Evolutionary conservation across 768 basidiomycete genomes (phyloP).

Genomic region (Termitomyces sp.): DNA sequence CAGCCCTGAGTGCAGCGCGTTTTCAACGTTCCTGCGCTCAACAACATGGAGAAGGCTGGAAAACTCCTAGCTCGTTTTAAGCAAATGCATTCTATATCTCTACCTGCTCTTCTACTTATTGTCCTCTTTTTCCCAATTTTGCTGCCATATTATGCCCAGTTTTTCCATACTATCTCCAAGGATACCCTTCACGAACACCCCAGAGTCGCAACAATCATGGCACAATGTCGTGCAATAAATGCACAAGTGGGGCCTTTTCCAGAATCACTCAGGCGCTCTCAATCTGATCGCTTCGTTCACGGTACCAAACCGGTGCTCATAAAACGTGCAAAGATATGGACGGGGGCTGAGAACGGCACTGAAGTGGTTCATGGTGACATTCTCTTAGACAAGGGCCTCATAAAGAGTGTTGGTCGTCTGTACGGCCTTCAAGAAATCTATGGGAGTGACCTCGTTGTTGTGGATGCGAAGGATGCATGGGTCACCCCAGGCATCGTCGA

Average conservation of each 20-base stretch:
- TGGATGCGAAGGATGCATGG: constrained; percentile 72
- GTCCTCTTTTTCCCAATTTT: not conserved
- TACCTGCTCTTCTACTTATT: not conserved
- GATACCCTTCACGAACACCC: constrained; percentile 1
- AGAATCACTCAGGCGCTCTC: constrained; percentile 44
- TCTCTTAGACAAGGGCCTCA: constrained; percentile 65
- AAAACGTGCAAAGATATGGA: constrained; percentile 82
- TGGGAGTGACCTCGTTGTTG: constrained; percentile 37
- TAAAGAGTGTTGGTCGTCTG: constrained; percentile 55
- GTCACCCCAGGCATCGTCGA: constrained; percentile 75
- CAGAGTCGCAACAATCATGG: constrained; percentile 28
- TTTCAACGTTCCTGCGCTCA: not conserved
- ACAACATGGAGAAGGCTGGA: constrained; percentile 1
- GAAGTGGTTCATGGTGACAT: constrained; percentile 64
- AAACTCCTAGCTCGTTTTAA: not conserved
- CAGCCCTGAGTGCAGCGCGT: not conserved
- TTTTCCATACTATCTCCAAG: not conserved
- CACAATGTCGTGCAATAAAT: constrained; percentile 41
- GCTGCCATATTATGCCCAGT: constrained; percentile 3
- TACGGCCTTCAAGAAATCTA: constrained; percentile 23
- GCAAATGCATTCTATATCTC: not conserved
- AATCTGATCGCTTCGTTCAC: constrained; percentile 63
- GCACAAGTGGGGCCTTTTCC: constrained; percentile 38
- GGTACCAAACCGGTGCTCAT: constrained; percentile 66
- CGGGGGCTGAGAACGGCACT: constrained; percentile 65